These are phyloP conservation scores for Pyricularia sp. DNA, from an alignment of 2,329 filamentous ascomycete genomes.

Conservation along the genomic window DNA sequence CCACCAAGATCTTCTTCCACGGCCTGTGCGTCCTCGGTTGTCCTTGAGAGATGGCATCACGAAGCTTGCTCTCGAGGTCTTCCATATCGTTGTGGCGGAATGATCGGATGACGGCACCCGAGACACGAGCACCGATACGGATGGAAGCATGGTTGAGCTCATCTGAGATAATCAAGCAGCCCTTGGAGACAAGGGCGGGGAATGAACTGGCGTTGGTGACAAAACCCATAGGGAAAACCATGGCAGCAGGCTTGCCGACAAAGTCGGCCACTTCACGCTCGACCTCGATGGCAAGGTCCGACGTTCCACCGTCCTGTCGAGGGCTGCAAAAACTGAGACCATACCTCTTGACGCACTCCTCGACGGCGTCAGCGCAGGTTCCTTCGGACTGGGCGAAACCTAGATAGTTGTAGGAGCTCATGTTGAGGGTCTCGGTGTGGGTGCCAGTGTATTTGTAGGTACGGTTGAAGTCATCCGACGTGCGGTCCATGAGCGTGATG, in stretches of 20 bases:
- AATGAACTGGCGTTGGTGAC: slow-evolving; percentile 92
- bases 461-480: slow-evolving; percentile 83
- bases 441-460: slow-evolving; percentile 85
- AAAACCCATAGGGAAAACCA: slow-evolving; percentile 99
- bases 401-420: slow-evolving; percentile 99
- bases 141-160: slow-evolving; percentile 98
- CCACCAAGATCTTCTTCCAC: slow-evolving; percentile 98
- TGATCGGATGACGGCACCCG: slow-evolving; percentile 86
- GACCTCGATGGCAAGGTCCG: slow-evolving; percentile 80
- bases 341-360: slow-evolving; percentile 76
- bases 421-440: slow-evolving; percentile 88
- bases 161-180: slow-evolving; percentile 89
- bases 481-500: slow-evolving; percentile 87
- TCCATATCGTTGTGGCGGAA: slow-evolving; percentile 98
- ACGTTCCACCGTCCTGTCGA: slow-evolving; percentile 74
- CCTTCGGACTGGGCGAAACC: slow-evolving; percentile 97
- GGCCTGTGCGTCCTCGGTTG: slow-evolving; percentile 97
- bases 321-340: slow-evolving; percentile 77
- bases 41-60: slow-evolving; percentile 90
- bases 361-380: slow-evolving; percentile 87
- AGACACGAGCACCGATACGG: slow-evolving; percentile 86
- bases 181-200: slow-evolving; percentile 84
- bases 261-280: slow-evolving; percentile 85
- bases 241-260: slow-evolving; percentile 86
- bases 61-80: slow-evolving; percentile 75